Evolutionary conservation across 208 protist genomes (phyloP).

Genomic region (Crithidia sp.): DNA sequence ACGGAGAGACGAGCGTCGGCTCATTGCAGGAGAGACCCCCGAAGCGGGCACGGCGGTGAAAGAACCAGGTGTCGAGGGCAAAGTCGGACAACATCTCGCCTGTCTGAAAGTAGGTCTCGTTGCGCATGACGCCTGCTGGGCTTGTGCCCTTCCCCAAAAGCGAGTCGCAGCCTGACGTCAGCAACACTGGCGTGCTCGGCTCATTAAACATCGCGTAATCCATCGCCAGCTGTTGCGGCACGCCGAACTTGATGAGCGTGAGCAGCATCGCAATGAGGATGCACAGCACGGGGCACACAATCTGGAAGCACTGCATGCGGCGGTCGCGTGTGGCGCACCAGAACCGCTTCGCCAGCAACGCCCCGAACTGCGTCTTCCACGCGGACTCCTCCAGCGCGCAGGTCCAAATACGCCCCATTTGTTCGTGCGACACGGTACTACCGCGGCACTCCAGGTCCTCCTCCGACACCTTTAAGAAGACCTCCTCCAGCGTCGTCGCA

Average conservation of each 20-base stretch:
- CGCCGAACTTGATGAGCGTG: constrained; percentile 48
- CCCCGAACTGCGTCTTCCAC: constrained; percentile 23
- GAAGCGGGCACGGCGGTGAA: constrained; percentile 14
- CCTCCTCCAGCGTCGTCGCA: constrained; percentile 17
- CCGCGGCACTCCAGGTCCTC: neutral
- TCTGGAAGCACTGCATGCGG: constrained; percentile 66
- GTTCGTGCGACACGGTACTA: constrained; percentile 11
- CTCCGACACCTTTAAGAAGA: constrained; percentile 14
- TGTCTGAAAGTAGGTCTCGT: constrained; percentile 27
- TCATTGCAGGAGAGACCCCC: constrained; percentile 30
- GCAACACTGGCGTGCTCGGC: constrained; percentile 30
- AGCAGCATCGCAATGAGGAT: constrained; percentile 70
- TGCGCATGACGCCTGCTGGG: neutral
- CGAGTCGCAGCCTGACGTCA: constrained; percentile 24
- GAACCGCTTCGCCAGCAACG: constrained; percentile 56
- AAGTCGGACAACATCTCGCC: constrained; percentile 53
- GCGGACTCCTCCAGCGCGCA: neutral
- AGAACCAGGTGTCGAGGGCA: constrained; percentile 39
- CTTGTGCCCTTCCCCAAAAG: constrained; percentile 10
- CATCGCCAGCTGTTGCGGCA: constrained; percentile 9
- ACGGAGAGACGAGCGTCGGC: neutral
- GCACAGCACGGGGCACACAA: constrained; percentile 67
- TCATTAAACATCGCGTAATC: constrained; percentile 45
- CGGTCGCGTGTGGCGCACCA: constrained; percentile 53
- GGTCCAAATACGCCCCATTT: constrained; percentile 24